These are phyloP conservation scores for Begonia loranthoides DNA, from an alignment of 306 rosid genomes.

Conservation along the genomic window DNA sequence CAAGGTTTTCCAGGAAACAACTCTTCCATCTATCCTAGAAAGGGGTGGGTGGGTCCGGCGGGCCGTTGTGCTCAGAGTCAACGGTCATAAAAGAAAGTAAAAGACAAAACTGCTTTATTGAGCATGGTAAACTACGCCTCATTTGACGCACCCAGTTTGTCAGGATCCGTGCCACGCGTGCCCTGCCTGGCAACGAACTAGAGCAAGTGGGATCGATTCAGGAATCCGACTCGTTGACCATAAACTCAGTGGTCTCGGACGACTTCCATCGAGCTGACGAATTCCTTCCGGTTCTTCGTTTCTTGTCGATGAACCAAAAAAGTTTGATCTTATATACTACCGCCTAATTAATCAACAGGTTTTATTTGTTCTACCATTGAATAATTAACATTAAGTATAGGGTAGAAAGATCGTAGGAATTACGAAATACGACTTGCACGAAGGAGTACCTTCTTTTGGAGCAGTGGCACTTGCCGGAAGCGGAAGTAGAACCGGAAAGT, in stretches of 20 bases:
- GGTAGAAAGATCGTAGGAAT: not conserved
- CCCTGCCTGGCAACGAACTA: too few species aligned
- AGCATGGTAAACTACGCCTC: not conserved
- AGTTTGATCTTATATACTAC: too few species aligned
- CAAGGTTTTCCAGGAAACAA: too few species aligned
- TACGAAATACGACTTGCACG: not conserved
- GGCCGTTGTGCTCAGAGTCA: not conserved
- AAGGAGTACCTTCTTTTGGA: conserved; percentile 55
- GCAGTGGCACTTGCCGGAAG: conserved; percentile 73
- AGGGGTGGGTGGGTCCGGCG: not conserved
- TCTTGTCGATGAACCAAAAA: too few species aligned
- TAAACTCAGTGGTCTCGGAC: not conserved
- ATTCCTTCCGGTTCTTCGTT: too few species aligned
- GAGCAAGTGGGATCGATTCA: not conserved
- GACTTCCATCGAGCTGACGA: too few species aligned
- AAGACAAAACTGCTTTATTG: conserved; percentile 8
- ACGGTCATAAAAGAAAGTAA: not conserved
- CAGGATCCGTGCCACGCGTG: too few species aligned
- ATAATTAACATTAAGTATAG: too few species aligned
- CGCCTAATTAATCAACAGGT: not conserved
- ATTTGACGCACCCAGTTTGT: too few species aligned
- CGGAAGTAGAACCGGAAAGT: conserved; percentile 38
- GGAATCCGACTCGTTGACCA: conserved; percentile 29
- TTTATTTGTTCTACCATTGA: not conserved
- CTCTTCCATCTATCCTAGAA: too few species aligned